Base-by-base conservation (phyloP, 495 filamentous ascomycete genomes). In the Talaromyces ruber region DNA sequence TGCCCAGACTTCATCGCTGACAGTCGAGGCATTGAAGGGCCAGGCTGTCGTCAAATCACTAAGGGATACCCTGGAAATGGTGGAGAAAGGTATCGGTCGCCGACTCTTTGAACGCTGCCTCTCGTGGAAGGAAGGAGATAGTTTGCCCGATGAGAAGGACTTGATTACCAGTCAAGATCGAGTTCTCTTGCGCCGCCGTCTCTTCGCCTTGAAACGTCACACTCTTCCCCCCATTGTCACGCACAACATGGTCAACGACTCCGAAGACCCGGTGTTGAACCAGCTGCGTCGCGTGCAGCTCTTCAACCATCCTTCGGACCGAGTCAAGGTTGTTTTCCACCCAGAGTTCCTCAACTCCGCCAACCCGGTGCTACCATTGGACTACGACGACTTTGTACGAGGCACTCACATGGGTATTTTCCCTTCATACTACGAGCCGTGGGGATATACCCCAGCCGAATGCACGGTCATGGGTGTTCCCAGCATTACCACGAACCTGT, bases 401-500 rank as follows among this genome's bases (percentile, higher is more conserved):
- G 94, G 94, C 63, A 97, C 92, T 25, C 94, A 98, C 71, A 72
- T 98, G 69, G 94, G 94, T 60, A 86, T 98, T 50, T 98, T 98
- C 80, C 77, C 93, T 6, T 97, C 94, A 45, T 98, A 98, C 81
- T 98, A 98, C 70, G 94, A 98, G 76, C 94, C 94, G 24, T 98
- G 94, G 94, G 94, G 94, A 60, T 98, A 98, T 68, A 98, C 94
- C 0, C 94, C 94, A 0, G 94, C 94, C 29, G 94, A 98, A 73
- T 98, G 94, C 76, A 98, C 94, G 0, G 94, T 98, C 51, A 98
- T 98, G 94, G 94, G 94, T 64, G 93, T 98, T 57, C 94, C 94
- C 18, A 96, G 91, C 74, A 98, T 98, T 76, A 98, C 94, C 6
- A 98, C 94, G 9, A 98, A 98, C 67, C 80, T 98, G 7, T 97